phyloP scores from a whole-genome alignment of 805 yeast species.

The Cyberlindnera xishuangbannaensis region DNA sequence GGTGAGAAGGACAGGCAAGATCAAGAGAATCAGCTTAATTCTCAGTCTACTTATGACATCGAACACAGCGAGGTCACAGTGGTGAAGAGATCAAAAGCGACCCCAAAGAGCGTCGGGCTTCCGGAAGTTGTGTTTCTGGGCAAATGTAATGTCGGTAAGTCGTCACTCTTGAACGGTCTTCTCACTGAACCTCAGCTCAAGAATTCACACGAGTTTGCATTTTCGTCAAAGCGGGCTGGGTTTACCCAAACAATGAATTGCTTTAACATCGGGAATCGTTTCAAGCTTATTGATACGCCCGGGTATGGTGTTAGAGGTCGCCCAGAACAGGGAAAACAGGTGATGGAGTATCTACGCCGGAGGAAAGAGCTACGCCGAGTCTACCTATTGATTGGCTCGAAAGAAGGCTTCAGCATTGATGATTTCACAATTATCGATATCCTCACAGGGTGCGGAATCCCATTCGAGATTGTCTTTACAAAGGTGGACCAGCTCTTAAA shows the following conservation, averaged over 20 bases:
- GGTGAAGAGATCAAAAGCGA: constrained; percentile 3
- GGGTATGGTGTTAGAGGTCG: constrained; percentile 81
- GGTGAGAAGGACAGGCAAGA: constrained; percentile 36
- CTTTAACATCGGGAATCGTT: constrained; percentile 55
- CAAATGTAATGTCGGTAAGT: constrained; percentile 82
- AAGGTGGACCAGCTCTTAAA: constrained; percentile 57
- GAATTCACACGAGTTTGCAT: constrained; percentile 38
- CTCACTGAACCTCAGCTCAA: constrained; percentile 34
- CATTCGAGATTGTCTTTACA: constrained; percentile 72
- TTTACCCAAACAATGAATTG: constrained; percentile 60
- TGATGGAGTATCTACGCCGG: constrained; percentile 52
- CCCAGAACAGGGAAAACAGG: constrained; percentile 61
- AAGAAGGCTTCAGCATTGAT: constrained; percentile 50
- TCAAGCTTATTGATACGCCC: constrained; percentile 78
- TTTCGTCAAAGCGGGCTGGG: constrained; percentile 50
- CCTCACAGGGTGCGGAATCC: constrained; percentile 48
- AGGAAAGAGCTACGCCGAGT: constrained; percentile 51
- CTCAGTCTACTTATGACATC: constrained; percentile 10
- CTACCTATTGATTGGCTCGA: constrained; percentile 56
- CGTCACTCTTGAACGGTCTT: constrained; percentile 63
- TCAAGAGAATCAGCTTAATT: constrained; percentile 11
- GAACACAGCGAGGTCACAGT: constrained; percentile 9
- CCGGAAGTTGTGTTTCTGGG: constrained; percentile 81
- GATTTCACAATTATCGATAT: constrained; percentile 50
- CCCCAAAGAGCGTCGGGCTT: constrained; percentile 26